Evolutionary conservation across 148 eudicot genomes (phyloP).

Genomic region (Pouteria glomerata): DNA sequence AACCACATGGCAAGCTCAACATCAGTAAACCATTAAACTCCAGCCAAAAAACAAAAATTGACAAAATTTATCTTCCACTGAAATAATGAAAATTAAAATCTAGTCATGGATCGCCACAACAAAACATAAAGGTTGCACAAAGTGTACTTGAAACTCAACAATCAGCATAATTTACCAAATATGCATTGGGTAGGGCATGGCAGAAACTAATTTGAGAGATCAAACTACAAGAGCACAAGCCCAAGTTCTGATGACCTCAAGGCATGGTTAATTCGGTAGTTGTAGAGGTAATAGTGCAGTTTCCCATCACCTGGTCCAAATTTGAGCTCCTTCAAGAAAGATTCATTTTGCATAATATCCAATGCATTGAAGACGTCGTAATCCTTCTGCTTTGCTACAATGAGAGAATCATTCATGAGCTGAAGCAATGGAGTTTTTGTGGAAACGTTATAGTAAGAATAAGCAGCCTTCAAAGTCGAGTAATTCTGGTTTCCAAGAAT

Average conservation of each 20-base stretch:
- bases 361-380: conserved; percentile 85
- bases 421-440: conserved; percentile 76
- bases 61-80: conserved; percentile 2
- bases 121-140: neutral
- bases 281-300: conserved; percentile 89
- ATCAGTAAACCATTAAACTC: neutral
- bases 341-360: conserved; percentile 85
- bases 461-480: conserved; percentile 70
- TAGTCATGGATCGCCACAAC: conserved; percentile 8
- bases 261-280: conserved; percentile 63
- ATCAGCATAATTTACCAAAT: conserved; percentile 11
- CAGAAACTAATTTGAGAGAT: neutral
- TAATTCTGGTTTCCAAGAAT: conserved; percentile 69
- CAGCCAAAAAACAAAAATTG: neutral
- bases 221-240: conserved; percentile 65
- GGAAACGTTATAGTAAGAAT: conserved; percentile 85
- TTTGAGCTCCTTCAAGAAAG: conserved; percentile 76
- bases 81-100: neutral
- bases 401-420: conserved; percentile 86
- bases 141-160: neutral
- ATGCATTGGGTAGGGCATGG: neutral
- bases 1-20: conserved; percentile 6
- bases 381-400: conserved; percentile 65
- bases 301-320: conserved; percentile 96
- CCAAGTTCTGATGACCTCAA: conserved; percentile 84